Evolutionary conservation across 306 rosid species (phyloP).

Genomic region (Comarum palustre): DNA sequence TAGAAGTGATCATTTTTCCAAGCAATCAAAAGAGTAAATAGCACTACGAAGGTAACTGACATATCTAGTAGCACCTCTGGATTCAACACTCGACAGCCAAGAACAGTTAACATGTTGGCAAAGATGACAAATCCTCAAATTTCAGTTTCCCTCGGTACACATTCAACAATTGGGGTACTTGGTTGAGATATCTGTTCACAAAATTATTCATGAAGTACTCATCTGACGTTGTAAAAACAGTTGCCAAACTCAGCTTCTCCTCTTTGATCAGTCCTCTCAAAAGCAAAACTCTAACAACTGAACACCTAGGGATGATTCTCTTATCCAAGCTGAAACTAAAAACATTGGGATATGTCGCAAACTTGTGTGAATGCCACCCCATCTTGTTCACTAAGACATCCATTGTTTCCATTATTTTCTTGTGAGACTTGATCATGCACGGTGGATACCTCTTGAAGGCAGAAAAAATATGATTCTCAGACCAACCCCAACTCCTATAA

Average conservation of each 20-base stretch:
- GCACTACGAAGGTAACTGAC: background rate
- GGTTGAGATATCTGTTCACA: slow-evolving; percentile 21
- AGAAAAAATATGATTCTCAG: too few relatives aligned
- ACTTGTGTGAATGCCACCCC: slow-evolving; percentile 13
- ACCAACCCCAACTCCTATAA: too few relatives aligned
- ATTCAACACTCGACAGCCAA: background rate
- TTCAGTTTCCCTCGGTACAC: slow-evolving; percentile 22
- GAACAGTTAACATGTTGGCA: background rate
- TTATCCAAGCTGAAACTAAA: slow-evolving; percentile 27
- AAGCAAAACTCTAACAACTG: slow-evolving; percentile 23
- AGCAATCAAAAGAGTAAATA: background rate
- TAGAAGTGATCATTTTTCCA: background rate
- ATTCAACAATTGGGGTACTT: slow-evolving; percentile 26
- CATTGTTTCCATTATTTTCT: too few relatives aligned
- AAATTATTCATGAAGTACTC: slow-evolving; percentile 19
- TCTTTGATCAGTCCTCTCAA: slow-evolving; percentile 25
- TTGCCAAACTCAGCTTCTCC: background rate
- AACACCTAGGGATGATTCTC: slow-evolving; percentile 30
- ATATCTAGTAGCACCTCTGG: background rate
- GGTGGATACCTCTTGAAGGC: too few relatives aligned
- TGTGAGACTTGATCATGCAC: too few relatives aligned
- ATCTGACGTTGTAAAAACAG: background rate
- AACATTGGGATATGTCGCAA: slow-evolving; percentile 13
- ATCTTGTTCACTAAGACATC: too few relatives aligned
- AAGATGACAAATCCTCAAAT: background rate